Percentiles rank a stretch among this genome's conserved stretches.
Evolutionary conservation across 306 rosid species (phyloP).

Genomic region (Prunus campanulata): DNA sequence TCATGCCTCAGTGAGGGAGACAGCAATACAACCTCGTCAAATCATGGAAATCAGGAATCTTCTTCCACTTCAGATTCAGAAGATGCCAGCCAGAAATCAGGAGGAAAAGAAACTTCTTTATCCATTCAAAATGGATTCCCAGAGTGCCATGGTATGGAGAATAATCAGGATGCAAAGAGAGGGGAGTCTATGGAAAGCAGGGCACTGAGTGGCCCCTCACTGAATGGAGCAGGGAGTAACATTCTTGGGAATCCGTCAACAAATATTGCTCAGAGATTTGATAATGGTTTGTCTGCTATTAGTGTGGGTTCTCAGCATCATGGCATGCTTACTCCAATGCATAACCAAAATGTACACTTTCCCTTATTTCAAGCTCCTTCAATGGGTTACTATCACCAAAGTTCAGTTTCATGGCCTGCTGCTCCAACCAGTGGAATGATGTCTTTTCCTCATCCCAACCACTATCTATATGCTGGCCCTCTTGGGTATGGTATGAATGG

Average conservation of each 20-base stretch:
- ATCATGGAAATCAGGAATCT: constrained; percentile 73
- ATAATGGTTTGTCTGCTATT: constrained; percentile 47
- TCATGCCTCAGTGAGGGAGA: constrained; percentile 90
- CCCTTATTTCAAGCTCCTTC: constrained; percentile 76
- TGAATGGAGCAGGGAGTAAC: constrained; percentile 41
- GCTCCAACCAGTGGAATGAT: constrained; percentile 63
- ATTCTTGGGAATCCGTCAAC: constrained; percentile 32
- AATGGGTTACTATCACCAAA: constrained; percentile 80
- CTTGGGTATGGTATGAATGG: constrained; percentile 81
- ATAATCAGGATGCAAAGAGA: constrained; percentile 29
- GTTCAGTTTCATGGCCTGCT: constrained; percentile 84
- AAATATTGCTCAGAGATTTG: constrained; percentile 39
- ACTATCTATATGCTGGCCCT: constrained; percentile 66
- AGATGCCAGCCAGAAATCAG: constrained; percentile 78
- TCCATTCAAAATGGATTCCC: constrained; percentile 48
- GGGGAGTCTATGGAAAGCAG: constrained; percentile 37
- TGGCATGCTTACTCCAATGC: constrained; percentile 45
- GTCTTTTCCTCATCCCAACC: constrained; percentile 66
- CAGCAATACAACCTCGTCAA: constrained; percentile 67
- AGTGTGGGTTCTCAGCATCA: constrained; percentile 65
- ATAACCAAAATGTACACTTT: constrained; percentile 62
- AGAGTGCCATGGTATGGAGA: constrained; percentile 44
- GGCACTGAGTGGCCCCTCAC: constrained; percentile 26
- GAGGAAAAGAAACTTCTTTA: constrained; percentile 52
- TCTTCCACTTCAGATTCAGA: constrained; percentile 91